Base-by-base conservation (phyloP, 345 rosid genomes). In the Citrus medica region DNA sequence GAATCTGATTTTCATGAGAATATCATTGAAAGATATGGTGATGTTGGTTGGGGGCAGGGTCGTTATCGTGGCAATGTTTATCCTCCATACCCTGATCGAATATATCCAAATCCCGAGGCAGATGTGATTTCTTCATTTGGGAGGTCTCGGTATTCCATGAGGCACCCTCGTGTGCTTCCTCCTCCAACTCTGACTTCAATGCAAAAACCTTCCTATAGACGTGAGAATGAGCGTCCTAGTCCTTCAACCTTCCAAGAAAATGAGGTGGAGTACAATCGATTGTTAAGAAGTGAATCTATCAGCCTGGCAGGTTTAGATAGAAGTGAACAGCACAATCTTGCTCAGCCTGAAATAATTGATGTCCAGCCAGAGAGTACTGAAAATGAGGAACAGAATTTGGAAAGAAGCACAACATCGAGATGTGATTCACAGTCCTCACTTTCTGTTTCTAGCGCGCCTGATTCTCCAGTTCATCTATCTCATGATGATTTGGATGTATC, bases 401-500 rank as follows among this genome's bases (percentile, higher is more conserved):
- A 88, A 83, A 80, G 79, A 72, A 84, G 81, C 65, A 69, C 85
- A 71, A 77, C 91, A 60, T 85, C 83, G 56, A 85, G 89, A 79
- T 94, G 97, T 70, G 98, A 92, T 79, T 97, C 99, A 48, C 98
- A 90, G 87, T 97, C 98, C 76, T 97, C 99, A 37, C 89, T 97
- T 35, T 94, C 93, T 68, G 93, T 97, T 79, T 81, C 98, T 58
- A 97, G 98, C 82, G 92, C 98, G 9, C 99, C 98, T 77, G 91
- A 85, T 85, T 94, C 99, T 81, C 99, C 98, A 0, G 83, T 87
- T 77, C 95, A 89, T 85, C 88, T 97, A 73, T 97, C 99, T 76
- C 95, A 97, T 81, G 98, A 97, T 88, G 96, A 93, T 76, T 83
- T 94, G 92, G 99, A 97, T 81, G 98, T 92, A 67, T 86, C 90